Evolutionary conservation across 2,329 filamentous ascomycete species (phyloP).

Genomic region (Talaromyces sp.): DNA sequence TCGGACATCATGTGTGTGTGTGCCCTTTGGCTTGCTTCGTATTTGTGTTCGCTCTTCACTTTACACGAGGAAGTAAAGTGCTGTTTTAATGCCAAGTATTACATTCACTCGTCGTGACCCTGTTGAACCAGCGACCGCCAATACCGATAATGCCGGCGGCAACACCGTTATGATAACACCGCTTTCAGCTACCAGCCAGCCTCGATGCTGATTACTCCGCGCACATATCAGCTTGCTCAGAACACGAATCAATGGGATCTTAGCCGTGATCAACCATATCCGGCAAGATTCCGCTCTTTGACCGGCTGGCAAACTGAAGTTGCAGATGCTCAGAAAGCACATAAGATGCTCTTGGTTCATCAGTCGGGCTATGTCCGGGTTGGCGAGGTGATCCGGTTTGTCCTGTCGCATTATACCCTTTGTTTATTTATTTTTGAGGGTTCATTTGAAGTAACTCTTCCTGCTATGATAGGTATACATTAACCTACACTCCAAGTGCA

Average conservation of each 20-base stretch:
- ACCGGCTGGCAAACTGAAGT: slow-evolving; percentile 28
- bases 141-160: background rate
- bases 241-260: slow-evolving; percentile 24
- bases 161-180: background rate
- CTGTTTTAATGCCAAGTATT: background rate
- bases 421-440: background rate
- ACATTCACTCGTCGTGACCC: background rate
- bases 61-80: background rate
- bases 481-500: slow-evolving; percentile 83
- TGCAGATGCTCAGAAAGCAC: slow-evolving; percentile 16
- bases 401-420: slow-evolving; percentile 4
- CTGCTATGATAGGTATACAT: slow-evolving; percentile 53
- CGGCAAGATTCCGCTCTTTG: slow-evolving; percentile 25
- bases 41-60: background rate
- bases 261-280: slow-evolving; percentile 16
- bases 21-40: background rate
- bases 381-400: slow-evolving; percentile 83
- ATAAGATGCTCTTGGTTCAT: slow-evolving; percentile 77
- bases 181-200: background rate
- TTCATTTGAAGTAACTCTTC: background rate
- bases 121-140: background rate
- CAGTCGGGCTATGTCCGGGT: slow-evolving; percentile 89
- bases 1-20: background rate
- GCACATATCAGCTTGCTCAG: slow-evolving; percentile 38
- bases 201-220: slow-evolving; percentile 39